Base-by-base conservation (phyloP, 2,329 filamentous ascomycete species). In the Stachybotrys chartarum region DNA sequence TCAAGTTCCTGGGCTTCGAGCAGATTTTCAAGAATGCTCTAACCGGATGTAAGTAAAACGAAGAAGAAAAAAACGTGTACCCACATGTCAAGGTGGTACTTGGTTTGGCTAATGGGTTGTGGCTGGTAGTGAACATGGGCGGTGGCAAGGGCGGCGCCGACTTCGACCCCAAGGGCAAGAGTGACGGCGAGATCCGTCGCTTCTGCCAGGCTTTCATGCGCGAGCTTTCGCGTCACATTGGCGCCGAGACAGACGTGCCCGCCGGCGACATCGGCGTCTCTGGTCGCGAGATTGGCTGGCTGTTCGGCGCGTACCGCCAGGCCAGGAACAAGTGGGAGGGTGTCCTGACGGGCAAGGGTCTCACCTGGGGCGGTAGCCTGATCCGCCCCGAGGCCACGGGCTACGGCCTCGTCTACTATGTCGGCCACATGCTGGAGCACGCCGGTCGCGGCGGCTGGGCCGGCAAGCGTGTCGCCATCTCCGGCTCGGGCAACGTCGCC, bases 1-100 rank as follows among this genome's bases (percentile, higher is more conserved):
- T 99, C 68, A 99, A 99, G 81, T 97, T 97, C 79, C 83, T 99
- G 70, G 94, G 93, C 63, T 97, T 97, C 69, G 94, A 99, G 85
- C 94, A 97, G 80, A 95, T 93, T 78, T 97, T 97, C 84, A 97
- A 97, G 85, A 97, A 97, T 90, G 94, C 94, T 64, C 80, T 97
- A 64, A 97, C 94, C 59, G 94, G 94, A 70, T 78, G 88, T 92
- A 79, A 80, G 89, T 84, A 24, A 30, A 24, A 24, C 4, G 24
- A 24, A 24, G 6, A 24, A 24, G 24, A 24, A 24, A 24, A 24
- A 24, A 24, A 2, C 24, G 24, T 24, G 24, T 24, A 51, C 35
- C n/a, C 30, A 31, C 18, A 10, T 30, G 49, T 39, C 24, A 16
- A 8, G 35, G 44, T 55, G 32, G 31, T 32, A 52, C 55, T 5